Evolutionary conservation across 306 rosid genomes (phyloP), one percentile per base, ranked within the genome.

Genomic region (Dalbergia oliveri): DNA sequence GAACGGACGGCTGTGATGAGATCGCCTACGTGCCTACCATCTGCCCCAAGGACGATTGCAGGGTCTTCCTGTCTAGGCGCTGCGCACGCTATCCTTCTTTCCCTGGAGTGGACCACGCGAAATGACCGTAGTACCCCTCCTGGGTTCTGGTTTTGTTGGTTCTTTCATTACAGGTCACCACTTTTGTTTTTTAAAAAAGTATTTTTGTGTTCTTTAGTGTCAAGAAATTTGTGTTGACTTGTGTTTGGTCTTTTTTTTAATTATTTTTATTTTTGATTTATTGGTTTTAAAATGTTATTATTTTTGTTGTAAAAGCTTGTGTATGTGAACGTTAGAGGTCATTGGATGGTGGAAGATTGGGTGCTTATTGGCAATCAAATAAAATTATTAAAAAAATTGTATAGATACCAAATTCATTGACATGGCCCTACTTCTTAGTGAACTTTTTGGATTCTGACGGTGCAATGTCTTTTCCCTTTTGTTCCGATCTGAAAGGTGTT

Each of bases 21-120:
- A 90, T 95, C 45, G 62, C 75, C 0, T 95, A 86, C 19, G 91
- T 88, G 0, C 99, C 99, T 3, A 93, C 98, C 0, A 91, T 93
- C 45, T 91, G 95, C 49, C 99, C 99, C 0, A 93, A 86, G 35
- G 99, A 95, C 78, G 99, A 95, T 76, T 93, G 99, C 86, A 84
- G 4, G 87, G 92, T 95, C 7, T 88, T 47, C 26, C 37, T 95
- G 4, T 87, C 85, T 12, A 78, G 60, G 64, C 88, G 97, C 5
- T 79, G 91, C 77, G 11, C 86, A 57, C 86, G 88, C 6, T 91
- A 81, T 43, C 97, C 97, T 0, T 45, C 49, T 5, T 71, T 87
- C 4, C 82, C 85, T 0, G 9, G 0, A 0, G 23, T 54, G 5
- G 66, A 45, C 7, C 53, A 39, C 39, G 23, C 3, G 0, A 34